Conservation (phyloP, 2,329 filamentous ascomycete species). For the Monilinia polystroma region DNA sequence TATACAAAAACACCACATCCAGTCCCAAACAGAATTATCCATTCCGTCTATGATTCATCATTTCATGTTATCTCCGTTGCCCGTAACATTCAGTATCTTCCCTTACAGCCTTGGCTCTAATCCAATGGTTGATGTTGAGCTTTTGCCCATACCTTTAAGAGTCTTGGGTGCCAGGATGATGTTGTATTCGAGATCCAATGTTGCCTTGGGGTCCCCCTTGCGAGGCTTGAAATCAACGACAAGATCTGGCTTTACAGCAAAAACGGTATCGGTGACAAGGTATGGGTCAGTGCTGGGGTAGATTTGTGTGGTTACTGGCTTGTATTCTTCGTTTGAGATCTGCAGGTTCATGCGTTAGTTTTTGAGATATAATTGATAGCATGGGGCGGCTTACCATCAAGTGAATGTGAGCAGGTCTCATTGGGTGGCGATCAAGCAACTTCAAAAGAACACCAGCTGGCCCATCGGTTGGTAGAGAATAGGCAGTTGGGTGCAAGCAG, state of each 20-base stretch:
- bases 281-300: constrained; percentile 68
- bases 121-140: background rate
- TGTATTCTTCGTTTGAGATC: constrained; percentile 58
- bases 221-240: constrained; percentile 45
- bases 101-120: constrained; percentile 7
- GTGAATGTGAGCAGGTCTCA: constrained; percentile 60
- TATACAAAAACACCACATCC: constrained; percentile 12
- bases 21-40: background rate
- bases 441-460: constrained; percentile 53
- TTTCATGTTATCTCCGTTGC: background rate
- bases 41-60: constrained; percentile 1
- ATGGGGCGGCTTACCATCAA: constrained; percentile 45
- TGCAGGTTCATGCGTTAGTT: constrained; percentile 34
- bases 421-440: constrained; percentile 56
- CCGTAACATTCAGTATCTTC: background rate
- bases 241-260: constrained; percentile 54
- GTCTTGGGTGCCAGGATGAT: constrained; percentile 33
- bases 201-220: constrained; percentile 39
- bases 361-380: background rate
- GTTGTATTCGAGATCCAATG: constrained; percentile 41
- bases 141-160: background rate
- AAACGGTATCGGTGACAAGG: constrained; percentile 53
- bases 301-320: constrained; percentile 71
- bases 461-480: constrained; percentile 47
- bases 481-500: constrained; percentile 48